Evolutionary conservation across 371 early-diverging fungal species (phyloP), one percentile per base, ranked within the genome.

Genomic region (Mortierella sp.): DNA sequence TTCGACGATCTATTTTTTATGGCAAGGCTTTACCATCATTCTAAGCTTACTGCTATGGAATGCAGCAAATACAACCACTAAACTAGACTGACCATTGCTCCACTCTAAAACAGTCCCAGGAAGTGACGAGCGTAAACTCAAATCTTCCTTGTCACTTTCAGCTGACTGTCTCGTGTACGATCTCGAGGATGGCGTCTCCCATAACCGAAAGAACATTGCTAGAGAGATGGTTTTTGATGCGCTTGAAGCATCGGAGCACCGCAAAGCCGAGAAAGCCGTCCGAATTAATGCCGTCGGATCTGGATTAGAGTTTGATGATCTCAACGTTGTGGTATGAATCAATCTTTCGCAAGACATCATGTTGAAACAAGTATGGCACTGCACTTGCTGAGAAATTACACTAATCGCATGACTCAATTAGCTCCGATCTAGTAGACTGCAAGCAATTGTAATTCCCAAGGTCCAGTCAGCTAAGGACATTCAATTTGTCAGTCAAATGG

Each of bases 401-500:
- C 47, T 32, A n/a, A 52, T 15, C 57, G 9, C 4, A 40, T 5
- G 4, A 22, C 11, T 8, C 47, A 24, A 0, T 58, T 83, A 91
- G 91, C 88, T 97, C 38, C 92, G 88, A 61, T 91, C 93, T 3
- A 87, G 87, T 63, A 65, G 88, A 60, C 85, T 97, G 21, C 89
- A 95, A 70, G 90, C 92, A 2, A 90, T 97, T 50, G 91, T 97
- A n/a, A 92, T 97, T 62, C 97, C 97, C 52, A 97, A 97, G 83
- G 96, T 96, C 7, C 92, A 95, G 65, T 87, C 90, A 11, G 91
- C 95, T 3, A 84, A 88, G 69, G 96, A 96, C 72, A 85, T 97
- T 48, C 88, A 90, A 47, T 92, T 92, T 83, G 95, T 97, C 11
- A 86, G 90, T 36, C 85, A 87, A n/a, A 90, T 92, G 89, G 95